These are phyloP conservation scores for Thoreauomyces humboldtii DNA, from an alignment of 192 early-diverging fungal genomes.

Conservation along the genomic window DNA sequence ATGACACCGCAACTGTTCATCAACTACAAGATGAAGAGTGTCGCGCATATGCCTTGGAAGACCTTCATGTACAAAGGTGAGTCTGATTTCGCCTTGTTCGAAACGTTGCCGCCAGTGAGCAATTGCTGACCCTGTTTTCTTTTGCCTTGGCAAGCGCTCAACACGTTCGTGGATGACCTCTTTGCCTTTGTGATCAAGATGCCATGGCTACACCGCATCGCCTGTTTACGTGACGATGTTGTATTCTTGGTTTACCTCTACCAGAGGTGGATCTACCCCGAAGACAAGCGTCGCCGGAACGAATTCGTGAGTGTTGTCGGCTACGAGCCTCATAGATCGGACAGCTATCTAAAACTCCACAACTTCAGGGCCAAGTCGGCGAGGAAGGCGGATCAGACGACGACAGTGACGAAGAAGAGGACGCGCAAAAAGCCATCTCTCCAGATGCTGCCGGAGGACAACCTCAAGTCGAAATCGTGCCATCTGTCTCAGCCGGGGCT, in stretches of 20 bases:
- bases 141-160: conserved; percentile 33
- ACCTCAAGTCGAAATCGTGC: no score
- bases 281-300: conserved; percentile 80
- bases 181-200: conserved; percentile 89
- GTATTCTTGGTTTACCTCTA: conserved; percentile 87
- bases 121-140: not conserved
- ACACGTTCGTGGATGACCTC: conserved; percentile 76
- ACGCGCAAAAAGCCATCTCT: conserved; percentile 26
- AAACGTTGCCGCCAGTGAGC: not conserved
- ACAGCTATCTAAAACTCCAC: not conserved
- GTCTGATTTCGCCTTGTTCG: no score
- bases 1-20: conserved; percentile 91
- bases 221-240: conserved; percentile 82
- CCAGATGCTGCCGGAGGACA: no score
- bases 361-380: conserved; percentile 33
- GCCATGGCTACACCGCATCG: conserved; percentile 31
- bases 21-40: conserved; percentile 80
- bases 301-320: conserved; percentile 74
- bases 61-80: conserved; percentile 86
- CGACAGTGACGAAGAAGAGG: conserved; percentile 25
- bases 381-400: conserved; percentile 35
- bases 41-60: conserved; percentile 93
- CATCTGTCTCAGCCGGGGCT: no score
- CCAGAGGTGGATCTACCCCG: conserved; percentile 75
- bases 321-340: not conserved